These are phyloP conservation scores for Leishmania mexicana DNA, from an alignment of 208 protist species.

Conservation along the genomic window DNA sequence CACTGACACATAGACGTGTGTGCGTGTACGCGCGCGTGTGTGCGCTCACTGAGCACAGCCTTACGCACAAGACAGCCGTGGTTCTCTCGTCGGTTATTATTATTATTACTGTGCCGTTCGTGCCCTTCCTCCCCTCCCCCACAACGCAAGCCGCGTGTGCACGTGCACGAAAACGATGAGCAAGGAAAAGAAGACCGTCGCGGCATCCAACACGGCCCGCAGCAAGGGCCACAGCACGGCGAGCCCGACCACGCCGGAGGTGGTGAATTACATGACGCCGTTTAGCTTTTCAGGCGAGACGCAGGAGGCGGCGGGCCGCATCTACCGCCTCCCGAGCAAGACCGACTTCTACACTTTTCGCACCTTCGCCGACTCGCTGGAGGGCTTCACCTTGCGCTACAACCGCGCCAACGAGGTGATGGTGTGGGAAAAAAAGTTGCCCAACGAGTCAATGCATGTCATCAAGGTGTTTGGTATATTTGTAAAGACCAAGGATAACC, in stretches of 20 bases:
- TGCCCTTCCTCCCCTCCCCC: too few species aligned
- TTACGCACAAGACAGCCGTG: too few species aligned
- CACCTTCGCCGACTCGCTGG: constrained; percentile 71
- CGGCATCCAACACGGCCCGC: not conserved
- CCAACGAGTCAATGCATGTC: constrained; percentile 70
- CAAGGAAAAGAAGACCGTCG: constrained; percentile 29
- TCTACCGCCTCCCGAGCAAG: constrained; percentile 66
- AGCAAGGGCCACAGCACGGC: not conserved
- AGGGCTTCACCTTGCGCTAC: constrained; percentile 72
- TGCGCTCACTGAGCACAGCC: too few species aligned
- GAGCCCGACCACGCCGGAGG: constrained; percentile 7
- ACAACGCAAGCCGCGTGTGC: not conserved
- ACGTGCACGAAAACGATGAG: not conserved
- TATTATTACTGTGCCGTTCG: too few species aligned
- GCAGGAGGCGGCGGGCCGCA: constrained; percentile 36
- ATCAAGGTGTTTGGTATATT: constrained; percentile 88
- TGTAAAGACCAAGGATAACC: constrained; percentile 34
- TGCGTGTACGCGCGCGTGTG: too few species aligned
- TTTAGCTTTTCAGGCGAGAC: constrained; percentile 58
- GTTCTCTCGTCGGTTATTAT: too few species aligned
- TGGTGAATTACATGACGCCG: constrained; percentile 60
- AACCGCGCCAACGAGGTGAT: constrained; percentile 48
- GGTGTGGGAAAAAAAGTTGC: constrained; percentile 76
- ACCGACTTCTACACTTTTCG: constrained; percentile 73
- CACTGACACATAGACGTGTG: not conserved